Conservation (phyloP, 176 grass and related monocot genomes). For the Ampelocalamus luodianensis region DNA sequence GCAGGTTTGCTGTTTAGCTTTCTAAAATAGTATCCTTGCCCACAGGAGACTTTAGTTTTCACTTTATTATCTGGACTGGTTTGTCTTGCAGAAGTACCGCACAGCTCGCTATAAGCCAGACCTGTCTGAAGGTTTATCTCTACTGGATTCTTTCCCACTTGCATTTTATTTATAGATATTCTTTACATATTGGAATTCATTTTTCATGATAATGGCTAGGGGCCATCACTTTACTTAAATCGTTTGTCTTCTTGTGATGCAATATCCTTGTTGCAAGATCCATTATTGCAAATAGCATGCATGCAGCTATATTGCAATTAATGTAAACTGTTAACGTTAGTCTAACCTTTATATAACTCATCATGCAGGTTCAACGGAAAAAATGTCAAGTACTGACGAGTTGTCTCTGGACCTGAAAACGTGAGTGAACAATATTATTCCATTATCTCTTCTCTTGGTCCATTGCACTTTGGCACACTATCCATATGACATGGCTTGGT, state of each 20-base stretch:
- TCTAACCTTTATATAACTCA: slow-evolving; percentile 31
- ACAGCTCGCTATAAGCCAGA: slow-evolving; percentile 80
- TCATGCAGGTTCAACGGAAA: slow-evolving; percentile 63
- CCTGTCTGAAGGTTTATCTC: slow-evolving; percentile 70
- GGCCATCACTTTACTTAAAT: not conserved
- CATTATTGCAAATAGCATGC: slow-evolving; percentile 24
- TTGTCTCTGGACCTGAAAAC: slow-evolving; percentile 69
- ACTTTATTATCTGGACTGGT: slow-evolving; percentile 27
- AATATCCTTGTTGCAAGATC: slow-evolving; percentile 12
- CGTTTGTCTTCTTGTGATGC: slow-evolving; percentile 15
- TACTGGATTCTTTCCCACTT: slow-evolving; percentile 29
- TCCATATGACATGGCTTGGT: too few species aligned
- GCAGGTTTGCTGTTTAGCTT: slow-evolving; percentile 62
- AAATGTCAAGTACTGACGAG: slow-evolving; percentile 55
- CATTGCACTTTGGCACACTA: slow-evolving; percentile 8
- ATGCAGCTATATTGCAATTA: slow-evolving; percentile 16
- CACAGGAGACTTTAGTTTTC: slow-evolving; percentile 22
- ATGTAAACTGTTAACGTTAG: slow-evolving; percentile 22
- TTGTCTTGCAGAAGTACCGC: slow-evolving; percentile 85
- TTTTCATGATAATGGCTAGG: slow-evolving; percentile 17
- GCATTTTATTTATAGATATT: slow-evolving; percentile 24
- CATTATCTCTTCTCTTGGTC: slow-evolving; percentile 26
- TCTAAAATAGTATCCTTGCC: slow-evolving; percentile 39
- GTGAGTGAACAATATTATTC: slow-evolving; percentile 54
- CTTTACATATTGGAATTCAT: not conserved